Evolutionary conservation across 1,139 yeast genomes (phyloP).

Genomic region (Yamadazyma dushanensis): DNA sequence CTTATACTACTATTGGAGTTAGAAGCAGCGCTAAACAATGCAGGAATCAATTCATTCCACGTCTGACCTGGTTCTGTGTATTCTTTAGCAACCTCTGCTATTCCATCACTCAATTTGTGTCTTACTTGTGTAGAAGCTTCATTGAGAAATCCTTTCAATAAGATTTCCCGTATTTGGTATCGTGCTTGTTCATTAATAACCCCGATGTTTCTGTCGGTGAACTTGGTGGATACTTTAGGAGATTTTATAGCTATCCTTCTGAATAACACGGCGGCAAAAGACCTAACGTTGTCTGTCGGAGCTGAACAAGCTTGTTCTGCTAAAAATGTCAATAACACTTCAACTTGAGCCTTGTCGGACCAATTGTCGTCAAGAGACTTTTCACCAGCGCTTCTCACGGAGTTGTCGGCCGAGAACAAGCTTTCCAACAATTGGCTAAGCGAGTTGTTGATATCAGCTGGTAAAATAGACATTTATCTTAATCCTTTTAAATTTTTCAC

Average conservation of each 20-base stretch:
- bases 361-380: constrained; percentile 70
- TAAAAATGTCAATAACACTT: constrained; percentile 69
- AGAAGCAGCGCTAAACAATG: constrained; percentile 67
- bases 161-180: constrained; percentile 60
- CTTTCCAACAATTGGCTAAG: constrained; percentile 63
- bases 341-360: constrained; percentile 65
- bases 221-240: constrained; percentile 60
- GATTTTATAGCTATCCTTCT: constrained; percentile 83
- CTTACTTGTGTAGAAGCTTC: constrained; percentile 70
- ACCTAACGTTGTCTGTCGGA: constrained; percentile 50
- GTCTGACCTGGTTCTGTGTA: constrained; percentile 50
- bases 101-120: constrained; percentile 91
- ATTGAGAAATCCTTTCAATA: constrained; percentile 71
- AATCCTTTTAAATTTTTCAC: not conserved
- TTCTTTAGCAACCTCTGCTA: constrained; percentile 84
- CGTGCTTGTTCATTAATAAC: constrained; percentile 60
- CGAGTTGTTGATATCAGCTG: constrained; percentile 59
- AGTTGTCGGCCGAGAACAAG: constrained; percentile 77
- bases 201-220: constrained; percentile 78
- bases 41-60: constrained; percentile 81
- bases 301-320: constrained; percentile 78
- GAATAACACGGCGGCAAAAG: constrained; percentile 84
- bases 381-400: constrained; percentile 76
- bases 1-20: constrained; percentile 70
- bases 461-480: constrained; percentile 52